Evolutionary conservation across 1,139 yeast genomes (phyloP).

Genomic region (Pneumocystis oryctolagi): DNA sequence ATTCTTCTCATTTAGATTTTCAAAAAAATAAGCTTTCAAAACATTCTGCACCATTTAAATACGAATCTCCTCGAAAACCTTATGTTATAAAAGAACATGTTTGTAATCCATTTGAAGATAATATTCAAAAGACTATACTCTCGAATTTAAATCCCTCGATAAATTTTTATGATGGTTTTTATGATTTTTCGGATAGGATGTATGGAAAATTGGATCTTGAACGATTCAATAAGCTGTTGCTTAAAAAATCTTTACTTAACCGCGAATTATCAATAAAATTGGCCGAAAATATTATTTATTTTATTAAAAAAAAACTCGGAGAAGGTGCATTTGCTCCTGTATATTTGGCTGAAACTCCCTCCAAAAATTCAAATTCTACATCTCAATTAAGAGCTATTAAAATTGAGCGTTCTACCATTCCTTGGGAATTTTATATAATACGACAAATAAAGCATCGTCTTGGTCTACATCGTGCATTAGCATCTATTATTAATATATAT

Average conservation of each 20-base stretch:
- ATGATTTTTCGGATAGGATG: slow-evolving; percentile 21
- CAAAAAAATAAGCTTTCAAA: neutral
- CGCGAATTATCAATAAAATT: slow-evolving; percentile 32
- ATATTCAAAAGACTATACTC: slow-evolving; percentile 20
- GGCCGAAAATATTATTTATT: slow-evolving; percentile 33
- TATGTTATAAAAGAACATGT: slow-evolving; percentile 14
- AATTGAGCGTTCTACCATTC: slow-evolving; percentile 52
- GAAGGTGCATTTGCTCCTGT: slow-evolving; percentile 72
- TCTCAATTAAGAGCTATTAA: slow-evolving; percentile 47
- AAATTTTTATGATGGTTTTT: slow-evolving; percentile 23
- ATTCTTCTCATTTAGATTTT: neutral
- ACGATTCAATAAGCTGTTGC: slow-evolving; percentile 23
- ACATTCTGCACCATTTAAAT: neutral
- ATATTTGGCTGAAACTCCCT: slow-evolving; percentile 46
- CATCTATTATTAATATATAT: slow-evolving; percentile 38
- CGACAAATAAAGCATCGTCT: slow-evolving; percentile 27
- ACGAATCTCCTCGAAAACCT: neutral
- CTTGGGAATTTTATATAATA: slow-evolving; percentile 74
- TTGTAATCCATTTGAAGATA: slow-evolving; percentile 24
- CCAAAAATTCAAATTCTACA: slow-evolving; percentile 36
- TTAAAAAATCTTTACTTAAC: slow-evolving; percentile 24
- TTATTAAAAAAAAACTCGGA: slow-evolving; percentile 48
- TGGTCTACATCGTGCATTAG: slow-evolving; percentile 18
- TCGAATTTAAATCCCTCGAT: slow-evolving; percentile 22
- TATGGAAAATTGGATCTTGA: slow-evolving; percentile 24